Evolutionary conservation across 1,284 basidiomycete species (phyloP).

Genomic region (Apiotrichum gracile): DNA sequence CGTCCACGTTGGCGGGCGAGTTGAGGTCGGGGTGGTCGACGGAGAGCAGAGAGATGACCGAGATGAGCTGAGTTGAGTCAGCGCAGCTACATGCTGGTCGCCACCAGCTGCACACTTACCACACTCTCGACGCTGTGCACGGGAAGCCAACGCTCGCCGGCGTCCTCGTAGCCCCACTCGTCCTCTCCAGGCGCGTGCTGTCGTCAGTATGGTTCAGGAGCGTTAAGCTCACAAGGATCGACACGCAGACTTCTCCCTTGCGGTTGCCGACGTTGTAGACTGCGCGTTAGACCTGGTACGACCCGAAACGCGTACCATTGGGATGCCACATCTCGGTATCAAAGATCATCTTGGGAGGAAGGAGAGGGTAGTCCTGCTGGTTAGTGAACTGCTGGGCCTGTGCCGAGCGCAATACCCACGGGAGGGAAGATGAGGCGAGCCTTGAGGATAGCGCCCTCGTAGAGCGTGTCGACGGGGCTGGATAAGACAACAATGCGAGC

Average conservation of each 20-base stretch:
- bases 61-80: slow-evolving; percentile 65
- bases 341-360: slow-evolving; percentile 94
- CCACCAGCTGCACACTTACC: slow-evolving; percentile 54
- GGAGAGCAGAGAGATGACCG: slow-evolving; percentile 91
- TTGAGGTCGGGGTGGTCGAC: slow-evolving; percentile 88
- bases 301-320: slow-evolving; percentile 64
- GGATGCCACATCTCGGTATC: slow-evolving; percentile 98
- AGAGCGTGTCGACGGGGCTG: slow-evolving; percentile 82
- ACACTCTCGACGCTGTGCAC: slow-evolving; percentile 97
- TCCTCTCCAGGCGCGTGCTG: slow-evolving; percentile 92
- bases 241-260: slow-evolving; percentile 90
- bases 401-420: slow-evolving; percentile 26
- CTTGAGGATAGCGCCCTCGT: slow-evolving; percentile 90
- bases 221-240: slow-evolving; percentile 68
- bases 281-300: slow-evolving; percentile 38
- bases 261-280: slow-evolving; percentile 86
- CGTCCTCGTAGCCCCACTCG: slow-evolving; percentile 96
- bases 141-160: slow-evolving; percentile 94
- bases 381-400: background rate
- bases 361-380: slow-evolving; percentile 69
- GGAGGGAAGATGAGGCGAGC: slow-evolving; percentile 78
- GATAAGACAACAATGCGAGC: slow-evolving; percentile 2
- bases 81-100: background rate
- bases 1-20: slow-evolving; percentile 96
- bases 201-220: slow-evolving; percentile 4